Evolutionary conservation across 495 filamentous ascomycete genomes (phyloP), one percentile per base, ranked within the genome.

Genomic region (Talaromyces thailandensis): DNA sequence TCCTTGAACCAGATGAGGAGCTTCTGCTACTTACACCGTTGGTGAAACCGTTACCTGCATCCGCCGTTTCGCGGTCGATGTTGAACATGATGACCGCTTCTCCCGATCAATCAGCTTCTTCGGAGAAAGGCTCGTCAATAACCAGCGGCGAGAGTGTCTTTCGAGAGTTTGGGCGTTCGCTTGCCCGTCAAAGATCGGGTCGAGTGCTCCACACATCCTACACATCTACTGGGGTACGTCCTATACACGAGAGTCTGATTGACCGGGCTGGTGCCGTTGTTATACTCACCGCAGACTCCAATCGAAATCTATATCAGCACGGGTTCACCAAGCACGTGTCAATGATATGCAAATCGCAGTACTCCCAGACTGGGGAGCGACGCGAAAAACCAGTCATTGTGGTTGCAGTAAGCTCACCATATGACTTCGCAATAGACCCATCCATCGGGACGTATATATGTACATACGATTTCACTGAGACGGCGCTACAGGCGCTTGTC

Each of bases 401-500:
- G 31, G 86, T 96, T n/a, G 86, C 91, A 3, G 90, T 92, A 59
- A 95, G 90, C 72, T 95, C 91, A 7, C 92, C 92, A 1, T 96
- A 95, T 71, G 92, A 96, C 71, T 96, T 96, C 72, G 92, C 90
- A n/a, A 92, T 90, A 85, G 92, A 96, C 64, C 84, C 86, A 58
- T 81, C 86, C 3, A 90, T 96, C 29, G 88, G 88, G 8, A 95
- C 92, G 4, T 96, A 95, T 69, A 80, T 96, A 55, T 96, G 92
- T 74, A 96, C 92, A 0, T 96, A 93, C 68, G 92, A 96, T 75
- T 95, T 94, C 69, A 96, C 92, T 4, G 92, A 96, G 66, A 93
- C 89, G 0, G 91, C 92, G 24, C 82, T 96, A 76, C 84, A 86
- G 60, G 88, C 91, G 2, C 75, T 96, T 8, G 91, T 93, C 29